Evolutionary conservation across 202 grass and related monocot species (phyloP), one percentile per base, ranked within the genome.

Genomic region (Schoenoplectus tabernaemontani): DNA sequence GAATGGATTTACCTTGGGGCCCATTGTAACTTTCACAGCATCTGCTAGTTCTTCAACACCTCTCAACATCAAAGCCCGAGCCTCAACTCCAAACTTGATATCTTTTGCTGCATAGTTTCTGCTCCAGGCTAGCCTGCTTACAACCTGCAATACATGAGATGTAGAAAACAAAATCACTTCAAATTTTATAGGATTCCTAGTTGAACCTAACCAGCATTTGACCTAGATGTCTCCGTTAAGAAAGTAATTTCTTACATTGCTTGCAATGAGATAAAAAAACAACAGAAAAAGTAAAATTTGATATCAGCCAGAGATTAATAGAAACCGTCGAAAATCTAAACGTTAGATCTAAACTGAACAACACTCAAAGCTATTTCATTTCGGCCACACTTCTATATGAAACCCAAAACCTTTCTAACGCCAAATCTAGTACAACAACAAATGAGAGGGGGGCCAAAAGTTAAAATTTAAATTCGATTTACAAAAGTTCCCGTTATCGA

Each of bases 21-120:
- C 91, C 95, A 98, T 94, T 16, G 95, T 98, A 34, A 98, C 91
- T 90, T 92, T 98, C 0, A 98, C 95, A 6, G 95, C 95, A 89
- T 98, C 95, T 8, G 89, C 95, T 76, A 98, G 82, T 57, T 95
- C 95, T 75, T 95, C 95, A 9, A 98, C 95, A 33, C 91, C 91
- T 84, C 81, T 94, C 32, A 98, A 85, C 95, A 98, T 98, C 81
- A 92, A 84, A 44, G 91, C 88, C 73, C 95, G 95, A 72, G 91
- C 95, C 64, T 98, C 95, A 17, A 98, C 91, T 51, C 95, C 95
- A 87, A 98, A 98, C 47, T 16, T 98, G 86, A 98, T 98, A 77
- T 98, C 95, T 65, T 98, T 95, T 11, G 95, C 95, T 7, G 95
- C 91, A 89, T 95, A 98, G 68, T 88, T 95, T 88, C 95, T 90